Evolutionary conservation across 1,284 basidiomycete species (phyloP), one percentile per base, ranked within the genome.

Genomic region (Meripilus lineatus): DNA sequence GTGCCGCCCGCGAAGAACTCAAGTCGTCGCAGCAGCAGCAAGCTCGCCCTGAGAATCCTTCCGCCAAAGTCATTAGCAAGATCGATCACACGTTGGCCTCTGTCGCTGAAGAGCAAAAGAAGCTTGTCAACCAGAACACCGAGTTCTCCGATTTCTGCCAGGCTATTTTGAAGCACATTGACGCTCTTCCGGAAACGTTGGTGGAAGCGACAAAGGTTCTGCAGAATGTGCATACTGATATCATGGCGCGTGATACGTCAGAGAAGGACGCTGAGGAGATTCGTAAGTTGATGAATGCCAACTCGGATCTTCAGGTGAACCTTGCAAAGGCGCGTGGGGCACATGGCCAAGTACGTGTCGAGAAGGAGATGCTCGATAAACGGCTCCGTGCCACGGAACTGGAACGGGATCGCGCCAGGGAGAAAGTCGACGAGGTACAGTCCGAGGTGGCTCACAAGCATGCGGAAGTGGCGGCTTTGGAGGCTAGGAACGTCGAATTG

Each of bases 331-430:
- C 86, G 34, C 81, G 86, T 38, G 77, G 77, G 15, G 77, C 78
- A 14, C 82, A 88, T 55, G 85, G 85, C 3, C 81, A 85, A 57
- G 74, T 84, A 8, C 79, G 84, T n/a, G 84, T 84, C 17, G 87
- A 90, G 68, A 89, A 89, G 64, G 87, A 89, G 44, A 67, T 76
- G 37, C 59, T 88, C 26, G 63, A 56, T 30, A 83, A 87, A 50
- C 82, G 81, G 49, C 62, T 86, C 21, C 64, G 59, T 26, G 64
- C 67, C n/a, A 66, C 69, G 1, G 86, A 89, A 56, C 66, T 58
- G 17, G 86, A 89, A 45, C 75, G 82, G 13, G 81, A 87, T 15
- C 63, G 64, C 6, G 58, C 86, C 39, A 72, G 73, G 30, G 51
- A 55, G 8, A 75, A 80, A 50, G 57, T 81, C 8, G 77, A 80